Evolutionary conservation across 495 filamentous ascomycete genomes (phyloP).

Genomic region (Talaromyces stipitatus): DNA sequence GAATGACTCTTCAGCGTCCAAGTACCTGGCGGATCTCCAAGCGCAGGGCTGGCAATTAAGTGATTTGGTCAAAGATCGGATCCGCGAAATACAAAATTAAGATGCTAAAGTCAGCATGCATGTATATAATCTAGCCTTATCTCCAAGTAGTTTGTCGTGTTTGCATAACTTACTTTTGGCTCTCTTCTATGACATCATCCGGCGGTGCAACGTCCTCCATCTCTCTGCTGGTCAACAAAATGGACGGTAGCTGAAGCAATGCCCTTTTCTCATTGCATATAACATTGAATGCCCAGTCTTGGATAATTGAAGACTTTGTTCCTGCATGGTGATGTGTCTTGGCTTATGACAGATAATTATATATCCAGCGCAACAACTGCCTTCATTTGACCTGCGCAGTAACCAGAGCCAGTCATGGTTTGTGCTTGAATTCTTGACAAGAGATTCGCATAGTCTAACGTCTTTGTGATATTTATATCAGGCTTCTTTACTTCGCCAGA

Average conservation of each 20-base stretch:
- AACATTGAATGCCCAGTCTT: neutral
- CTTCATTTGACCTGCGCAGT: neutral
- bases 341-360: neutral
- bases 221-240: neutral
- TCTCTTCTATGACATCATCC: neutral
- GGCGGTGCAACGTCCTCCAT: neutral
- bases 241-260: neutral
- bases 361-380: neutral
- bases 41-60: conserved; percentile 18
- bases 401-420: neutral
- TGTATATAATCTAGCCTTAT: too few species aligned
- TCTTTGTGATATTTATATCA: conserved; percentile 18
- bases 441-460: neutral
- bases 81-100: conserved; percentile 10
- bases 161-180: neutral
- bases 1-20: conserved; percentile 30
- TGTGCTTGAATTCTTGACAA: neutral
- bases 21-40: conserved; percentile 32
- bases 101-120: too few species aligned
- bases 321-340: neutral
- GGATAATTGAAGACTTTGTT: neutral
- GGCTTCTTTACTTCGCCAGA: conserved; percentile 62
- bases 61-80: conserved; percentile 17
- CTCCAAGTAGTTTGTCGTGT: neutral
- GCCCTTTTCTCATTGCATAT: neutral